Conservation (phyloP, 257 asterid species). For the Solanum bulbocastanum region DNA sequence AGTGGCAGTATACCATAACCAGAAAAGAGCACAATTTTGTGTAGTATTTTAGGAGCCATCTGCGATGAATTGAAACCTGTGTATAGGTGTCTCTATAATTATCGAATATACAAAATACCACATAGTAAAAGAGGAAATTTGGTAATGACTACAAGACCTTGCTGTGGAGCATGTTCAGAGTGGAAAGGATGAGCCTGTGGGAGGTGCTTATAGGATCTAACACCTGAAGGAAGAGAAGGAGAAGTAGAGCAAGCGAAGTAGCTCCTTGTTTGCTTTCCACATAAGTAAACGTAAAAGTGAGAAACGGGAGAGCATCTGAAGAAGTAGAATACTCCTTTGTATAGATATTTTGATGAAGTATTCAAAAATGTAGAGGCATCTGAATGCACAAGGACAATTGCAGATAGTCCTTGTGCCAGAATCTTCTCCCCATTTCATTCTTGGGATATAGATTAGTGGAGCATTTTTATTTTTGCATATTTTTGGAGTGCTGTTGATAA, state of each 20-base stretch:
- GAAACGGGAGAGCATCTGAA: not conserved
- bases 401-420: not conserved
- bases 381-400: not conserved
- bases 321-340: not conserved
- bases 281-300: not conserved
- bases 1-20: not conserved
- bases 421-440: not conserved
- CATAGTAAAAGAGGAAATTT: not conserved
- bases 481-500: not conserved
- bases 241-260: not conserved
- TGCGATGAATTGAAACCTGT: not conserved
- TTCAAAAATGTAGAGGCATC: not conserved
- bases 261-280: not conserved
- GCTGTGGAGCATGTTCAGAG: not conserved
- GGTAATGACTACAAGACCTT: not conserved
- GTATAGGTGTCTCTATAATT: not conserved
- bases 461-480: not conserved
- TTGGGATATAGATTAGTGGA: not conserved
- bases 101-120: not conserved
- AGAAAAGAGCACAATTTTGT: not conserved
- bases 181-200: not conserved
- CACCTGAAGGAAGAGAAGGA: not conserved
- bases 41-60: not conserved
- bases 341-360: not conserved
- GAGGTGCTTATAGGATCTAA: not conserved